Base-by-base conservation (phyloP, 495 filamentous ascomycete species). In the Aeminium ludgeri region DNA sequence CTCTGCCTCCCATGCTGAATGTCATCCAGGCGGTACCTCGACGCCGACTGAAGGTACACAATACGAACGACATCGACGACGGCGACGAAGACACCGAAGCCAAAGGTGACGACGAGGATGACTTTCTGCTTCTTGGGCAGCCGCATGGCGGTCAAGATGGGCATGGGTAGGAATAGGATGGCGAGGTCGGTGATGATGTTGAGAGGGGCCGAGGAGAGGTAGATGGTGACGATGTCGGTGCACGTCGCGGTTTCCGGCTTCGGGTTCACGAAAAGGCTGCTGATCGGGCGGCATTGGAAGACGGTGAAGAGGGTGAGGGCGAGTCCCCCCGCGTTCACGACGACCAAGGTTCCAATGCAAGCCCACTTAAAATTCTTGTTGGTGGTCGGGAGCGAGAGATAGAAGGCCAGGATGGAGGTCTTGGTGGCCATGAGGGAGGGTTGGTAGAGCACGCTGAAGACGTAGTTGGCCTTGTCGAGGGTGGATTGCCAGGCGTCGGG, bases 381-480 rank as follows among this genome's bases (percentile, higher is more conserved):
- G 25, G 76, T 76, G 49, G 73, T 76, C 6, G 82, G 78, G 37
- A 93, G 61, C 25, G 78, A 74, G 20, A 92, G 68, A 62, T 84
- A 93, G 56, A 91, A 94, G 43, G 86, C 60, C 36, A 93, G 69
- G 48, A 96, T 84, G n/a, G 82, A 87, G 3, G 83, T 84, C 61
- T 94, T 96, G 36, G 84, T 76, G 1, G 74, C 71, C 78, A 84
- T 83, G 40, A 94, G 68, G 3, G 84, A 79, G 10, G 87, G 86
- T 54, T 94, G 91, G 56, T 91, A 91, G 36, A 91, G 63, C 12
- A 86, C 71, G n/a, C 77, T 80, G 50, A 86, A 86, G 38, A 69
- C 72, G 70, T 87, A 91, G 64, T 82, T 75, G 25, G 73, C 71
- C 49, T 68, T 76, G 46, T 73, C 73, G 41, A 87, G 61, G 2